These are phyloP conservation scores for Diaporthe citrichinensis DNA, from an alignment of 2,329 filamentous ascomycete genomes.

Conservation along the genomic window DNA sequence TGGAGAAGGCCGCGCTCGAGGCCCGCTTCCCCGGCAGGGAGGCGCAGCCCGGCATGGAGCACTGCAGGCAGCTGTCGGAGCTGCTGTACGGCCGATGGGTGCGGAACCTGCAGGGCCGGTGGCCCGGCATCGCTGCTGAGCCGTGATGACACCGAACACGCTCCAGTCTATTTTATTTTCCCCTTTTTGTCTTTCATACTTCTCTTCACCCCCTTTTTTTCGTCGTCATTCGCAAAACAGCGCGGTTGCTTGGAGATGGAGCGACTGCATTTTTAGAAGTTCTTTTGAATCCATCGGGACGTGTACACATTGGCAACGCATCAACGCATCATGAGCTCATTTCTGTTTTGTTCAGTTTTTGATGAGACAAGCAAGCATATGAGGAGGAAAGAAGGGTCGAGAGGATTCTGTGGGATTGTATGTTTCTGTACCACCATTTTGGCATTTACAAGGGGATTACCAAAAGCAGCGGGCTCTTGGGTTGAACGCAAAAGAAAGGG, in stretches of 20 bases:
- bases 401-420: neutral
- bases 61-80: slow-evolving; percentile 89
- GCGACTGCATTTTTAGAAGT: slow-evolving; percentile 4
- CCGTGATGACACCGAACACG: slow-evolving; percentile 42
- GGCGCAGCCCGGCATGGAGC: slow-evolving; percentile 84
- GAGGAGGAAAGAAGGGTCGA: neutral
- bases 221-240: neutral
- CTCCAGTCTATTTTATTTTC: neutral
- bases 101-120: slow-evolving; percentile 82
- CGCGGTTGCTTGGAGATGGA: neutral
- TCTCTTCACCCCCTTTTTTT: neutral
- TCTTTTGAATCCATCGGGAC: neutral
- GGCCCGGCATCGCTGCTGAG: slow-evolving; percentile 62
- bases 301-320: neutral
- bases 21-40: slow-evolving; percentile 69
- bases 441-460: slow-evolving; percentile 26
- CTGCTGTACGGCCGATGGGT: slow-evolving; percentile 93
- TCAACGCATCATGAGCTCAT: slow-evolving; percentile 21
- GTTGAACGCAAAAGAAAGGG: slow-evolving; percentile 5
- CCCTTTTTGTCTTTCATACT: neutral
- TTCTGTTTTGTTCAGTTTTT: neutral
- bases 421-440: slow-evolving; percentile 24
- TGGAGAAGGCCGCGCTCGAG: slow-evolving; percentile 63
- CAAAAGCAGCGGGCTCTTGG: slow-evolving; percentile 32
- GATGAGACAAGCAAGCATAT: slow-evolving; percentile 23